A percentile compares a stretch with the other conserved stretches of the same genome.
Conservation (phyloP, 2,329 filamentous ascomycete genomes). For the Sporothrix phasma region DNA sequence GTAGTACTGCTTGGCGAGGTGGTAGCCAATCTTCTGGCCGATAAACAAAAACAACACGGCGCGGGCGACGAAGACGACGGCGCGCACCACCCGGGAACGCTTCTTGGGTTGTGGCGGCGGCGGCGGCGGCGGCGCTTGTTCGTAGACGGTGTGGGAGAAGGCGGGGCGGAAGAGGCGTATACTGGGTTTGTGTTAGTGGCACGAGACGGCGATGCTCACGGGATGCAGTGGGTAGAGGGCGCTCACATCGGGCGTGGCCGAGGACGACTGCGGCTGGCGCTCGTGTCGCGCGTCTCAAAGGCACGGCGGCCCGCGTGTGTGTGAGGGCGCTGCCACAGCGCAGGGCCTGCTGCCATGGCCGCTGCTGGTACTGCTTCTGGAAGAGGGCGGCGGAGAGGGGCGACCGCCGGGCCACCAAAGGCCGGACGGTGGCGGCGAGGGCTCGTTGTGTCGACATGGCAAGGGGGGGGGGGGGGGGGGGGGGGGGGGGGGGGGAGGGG, state of each 20-base stretch:
- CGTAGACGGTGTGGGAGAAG: constrained; percentile 20
- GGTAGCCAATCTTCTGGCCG: neutral
- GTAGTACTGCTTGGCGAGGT: neutral
- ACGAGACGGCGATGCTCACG: too few relatives aligned
- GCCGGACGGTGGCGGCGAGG: neutral
- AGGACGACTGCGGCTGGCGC: neutral
- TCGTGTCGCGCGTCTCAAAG: neutral
- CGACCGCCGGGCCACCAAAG: neutral
- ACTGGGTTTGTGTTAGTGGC: neutral
- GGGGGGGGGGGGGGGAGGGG: too few relatives aligned
- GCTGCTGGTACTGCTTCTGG: neutral
- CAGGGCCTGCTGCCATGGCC: neutral
- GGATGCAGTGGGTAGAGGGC: neutral
- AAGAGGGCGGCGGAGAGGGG: neutral
- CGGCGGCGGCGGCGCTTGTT: neutral
- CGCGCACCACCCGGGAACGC: neutral
- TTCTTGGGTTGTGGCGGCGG: neutral
- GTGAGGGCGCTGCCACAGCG: neutral
- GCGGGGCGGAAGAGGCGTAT: neutral
- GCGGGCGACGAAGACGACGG: constrained; percentile 3
- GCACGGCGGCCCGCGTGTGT: neutral
- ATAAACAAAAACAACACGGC: neutral
- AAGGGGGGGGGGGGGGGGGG: too few relatives aligned
- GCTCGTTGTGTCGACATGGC: neutral
- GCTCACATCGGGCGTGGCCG: neutral